Percentiles rank a stretch among this genome's conserved stretches.
phyloP scores from a whole-genome alignment of 2,329 filamentous ascomycete species.

The Penicillium janthinellum region DNA sequence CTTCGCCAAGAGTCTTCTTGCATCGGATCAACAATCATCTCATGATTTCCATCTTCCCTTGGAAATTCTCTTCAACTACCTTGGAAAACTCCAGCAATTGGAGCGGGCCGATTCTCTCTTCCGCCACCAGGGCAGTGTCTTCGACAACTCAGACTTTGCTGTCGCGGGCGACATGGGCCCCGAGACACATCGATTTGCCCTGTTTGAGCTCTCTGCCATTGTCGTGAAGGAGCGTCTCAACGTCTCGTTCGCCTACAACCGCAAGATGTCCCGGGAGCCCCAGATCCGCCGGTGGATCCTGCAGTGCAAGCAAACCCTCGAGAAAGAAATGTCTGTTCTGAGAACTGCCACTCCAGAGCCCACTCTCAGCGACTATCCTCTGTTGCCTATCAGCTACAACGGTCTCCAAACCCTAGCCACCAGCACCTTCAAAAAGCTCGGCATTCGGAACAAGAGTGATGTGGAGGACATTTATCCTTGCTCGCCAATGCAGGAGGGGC shows the following conservation, averaged over 20 bases:
- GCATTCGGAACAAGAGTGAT: conserved; percentile 32
- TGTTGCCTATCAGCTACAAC: conserved; percentile 47
- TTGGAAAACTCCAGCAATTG: conserved; percentile 45
- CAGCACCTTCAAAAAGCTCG: conserved; percentile 38
- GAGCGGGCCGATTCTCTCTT: conserved; percentile 49
- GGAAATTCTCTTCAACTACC: conserved; percentile 47
- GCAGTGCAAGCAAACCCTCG: conserved; percentile 42
- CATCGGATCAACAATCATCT: conserved; percentile 30
- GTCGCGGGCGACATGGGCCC: conserved; percentile 49
- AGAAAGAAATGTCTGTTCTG: conserved; percentile 30
- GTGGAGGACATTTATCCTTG: conserved; percentile 42
- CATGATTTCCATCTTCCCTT: conserved; percentile 43
- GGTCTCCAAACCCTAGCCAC: conserved; percentile 40
- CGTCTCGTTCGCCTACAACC: conserved; percentile 54
- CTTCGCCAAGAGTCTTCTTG: conserved; percentile 37
- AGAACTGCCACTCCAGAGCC: conserved; percentile 32
- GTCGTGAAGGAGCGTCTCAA: conserved; percentile 50
- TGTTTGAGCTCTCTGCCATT: conserved; percentile 56
- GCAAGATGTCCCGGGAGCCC: conserved; percentile 48
- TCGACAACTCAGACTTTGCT: conserved; percentile 32
- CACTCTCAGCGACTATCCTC: conserved; percentile 48
- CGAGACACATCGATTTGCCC: conserved; percentile 48
- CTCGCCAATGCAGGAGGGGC: conserved; percentile 42
- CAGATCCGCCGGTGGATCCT: conserved; percentile 48
- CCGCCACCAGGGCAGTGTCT: conserved; percentile 41